A percentile compares a stretch with the other conserved stretches of the same genome.
Evolutionary conservation across 2,329 filamentous ascomycete species (phyloP).

Genomic region (Anisogramma anomala): DNA sequence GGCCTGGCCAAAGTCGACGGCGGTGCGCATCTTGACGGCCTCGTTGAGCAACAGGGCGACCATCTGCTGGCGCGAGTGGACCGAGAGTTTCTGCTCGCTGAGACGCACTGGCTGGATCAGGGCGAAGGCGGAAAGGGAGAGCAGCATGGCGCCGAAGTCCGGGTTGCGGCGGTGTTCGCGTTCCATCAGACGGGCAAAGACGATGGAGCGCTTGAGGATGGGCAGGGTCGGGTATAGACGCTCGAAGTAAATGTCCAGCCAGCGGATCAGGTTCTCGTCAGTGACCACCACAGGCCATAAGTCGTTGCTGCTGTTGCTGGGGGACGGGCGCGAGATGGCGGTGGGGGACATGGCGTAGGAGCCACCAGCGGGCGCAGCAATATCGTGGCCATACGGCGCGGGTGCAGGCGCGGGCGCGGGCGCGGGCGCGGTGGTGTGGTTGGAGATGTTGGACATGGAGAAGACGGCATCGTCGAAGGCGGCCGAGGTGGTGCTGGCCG

Average conservation of each 20-base stretch:
- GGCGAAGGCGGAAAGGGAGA: slow-evolving; percentile 8
- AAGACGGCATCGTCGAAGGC: slow-evolving; percentile 5
- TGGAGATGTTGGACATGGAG: slow-evolving; percentile 1
- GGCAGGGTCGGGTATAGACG: slow-evolving; percentile 9
- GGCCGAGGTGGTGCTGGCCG: slow-evolving; percentile 3
- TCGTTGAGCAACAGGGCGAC: slow-evolving; percentile 7
- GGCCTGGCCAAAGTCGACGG: slow-evolving; percentile 7
- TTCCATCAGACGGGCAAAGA: slow-evolving; percentile 8
- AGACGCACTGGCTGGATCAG: slow-evolving; percentile 10
- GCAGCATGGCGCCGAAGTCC: slow-evolving; percentile 10
- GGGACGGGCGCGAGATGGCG: slow-evolving; percentile 3
- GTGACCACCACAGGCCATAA: slow-evolving; percentile 7
- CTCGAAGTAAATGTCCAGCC: slow-evolving; percentile 11
- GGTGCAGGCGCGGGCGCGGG: too few species aligned
- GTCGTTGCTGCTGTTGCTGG: slow-evolving; percentile 6
- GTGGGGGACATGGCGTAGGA: background rate
- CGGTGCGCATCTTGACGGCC: slow-evolving; percentile 8
- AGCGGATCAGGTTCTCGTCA: slow-evolving; percentile 11
- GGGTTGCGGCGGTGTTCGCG: slow-evolving; percentile 8
- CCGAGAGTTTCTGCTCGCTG: slow-evolving; percentile 5
- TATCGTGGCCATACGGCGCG: slow-evolving; percentile 2
- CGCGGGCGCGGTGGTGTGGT: too few species aligned
- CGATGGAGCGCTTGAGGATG: slow-evolving; percentile 8
- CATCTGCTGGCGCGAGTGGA: slow-evolving; percentile 7
- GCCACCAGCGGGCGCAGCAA: slow-evolving; percentile 1